Percentiles rank a stretch among this genome's conserved stretches.
Evolutionary conservation across 257 asterid species (phyloP).

Genomic region (Ballota nigra): DNA sequence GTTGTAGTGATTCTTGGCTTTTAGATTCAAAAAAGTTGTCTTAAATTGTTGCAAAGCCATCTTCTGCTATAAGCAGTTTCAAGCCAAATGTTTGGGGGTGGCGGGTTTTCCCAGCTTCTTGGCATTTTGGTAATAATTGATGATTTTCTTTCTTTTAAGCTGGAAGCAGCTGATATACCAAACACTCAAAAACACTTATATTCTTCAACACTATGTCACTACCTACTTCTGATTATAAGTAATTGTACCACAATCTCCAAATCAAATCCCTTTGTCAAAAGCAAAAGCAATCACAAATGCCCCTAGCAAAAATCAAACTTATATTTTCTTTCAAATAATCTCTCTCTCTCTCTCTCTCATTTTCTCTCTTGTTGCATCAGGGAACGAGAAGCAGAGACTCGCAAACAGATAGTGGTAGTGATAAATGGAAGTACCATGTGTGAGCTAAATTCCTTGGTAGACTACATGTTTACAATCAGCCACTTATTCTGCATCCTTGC

Average conservation of each 20-base stretch:
- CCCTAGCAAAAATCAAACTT: not conserved
- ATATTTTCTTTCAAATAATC: not conserved
- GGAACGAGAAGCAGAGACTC: not conserved
- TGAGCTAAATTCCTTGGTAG: slow-evolving; percentile 84
- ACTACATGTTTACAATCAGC: slow-evolving; percentile 88
- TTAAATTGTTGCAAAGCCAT: not conserved
- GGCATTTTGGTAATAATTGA: not conserved
- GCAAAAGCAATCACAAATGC: not conserved
- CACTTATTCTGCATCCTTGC: slow-evolving; percentile 74
- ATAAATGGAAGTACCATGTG: slow-evolving; percentile 64
- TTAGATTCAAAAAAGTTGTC: not conserved
- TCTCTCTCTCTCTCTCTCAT: not conserved
- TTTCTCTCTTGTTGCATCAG: not conserved
- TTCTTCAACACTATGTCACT: not conserved
- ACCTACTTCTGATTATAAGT: not conserved
- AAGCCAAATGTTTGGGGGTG: not conserved
- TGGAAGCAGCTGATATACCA: not conserved
- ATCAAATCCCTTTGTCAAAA: not conserved
- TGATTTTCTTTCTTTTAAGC: not conserved
- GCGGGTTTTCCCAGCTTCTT: not conserved
- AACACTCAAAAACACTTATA: not conserved
- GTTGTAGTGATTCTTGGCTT: not conserved
- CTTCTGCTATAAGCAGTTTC: not conserved
- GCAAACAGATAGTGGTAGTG: not conserved
- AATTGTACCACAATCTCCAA: not conserved